These are phyloP conservation scores for Collybiopsis confluens DNA, from an alignment of 768 basidiomycete genomes.

Conservation along the genomic window DNA sequence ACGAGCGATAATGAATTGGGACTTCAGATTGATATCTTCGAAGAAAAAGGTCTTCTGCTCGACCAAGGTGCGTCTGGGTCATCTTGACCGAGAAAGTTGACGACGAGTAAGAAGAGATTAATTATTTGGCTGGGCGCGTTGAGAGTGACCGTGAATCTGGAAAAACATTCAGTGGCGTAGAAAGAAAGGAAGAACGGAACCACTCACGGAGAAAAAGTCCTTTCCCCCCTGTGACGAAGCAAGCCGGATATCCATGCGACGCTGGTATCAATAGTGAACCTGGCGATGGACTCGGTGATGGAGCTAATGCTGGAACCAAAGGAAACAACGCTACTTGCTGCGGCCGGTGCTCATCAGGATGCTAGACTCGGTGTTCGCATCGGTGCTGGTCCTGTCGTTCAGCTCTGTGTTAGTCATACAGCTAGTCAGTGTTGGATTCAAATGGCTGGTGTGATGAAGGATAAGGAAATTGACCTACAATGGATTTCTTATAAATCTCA, in stretches of 20 bases:
- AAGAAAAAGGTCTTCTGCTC: constrained; percentile 53
- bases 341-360: no score
- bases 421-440: no score
- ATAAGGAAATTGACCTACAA: no score
- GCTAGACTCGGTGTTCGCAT: no score
- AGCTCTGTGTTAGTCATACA: no score
- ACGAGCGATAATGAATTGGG: constrained; percentile 47
- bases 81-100: constrained; percentile 13
- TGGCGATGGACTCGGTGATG: no score
- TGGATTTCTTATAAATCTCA: no score
- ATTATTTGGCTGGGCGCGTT: neutral
- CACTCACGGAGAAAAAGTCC: constrained; percentile 4
- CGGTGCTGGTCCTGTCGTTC: no score
- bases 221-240: neutral
- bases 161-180: neutral
- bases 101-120: neutral
- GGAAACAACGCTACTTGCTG: no score
- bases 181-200: neutral
- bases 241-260: neutral
- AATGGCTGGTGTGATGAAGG: no score
- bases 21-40: constrained; percentile 36
- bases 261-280: no score
- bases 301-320: no score
- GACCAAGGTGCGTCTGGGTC: constrained; percentile 26
- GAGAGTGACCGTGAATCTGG: constrained; percentile 2